phyloP scores from a whole-genome alignment of 805 yeast species.

The Ogataea ganodermae region DNA sequence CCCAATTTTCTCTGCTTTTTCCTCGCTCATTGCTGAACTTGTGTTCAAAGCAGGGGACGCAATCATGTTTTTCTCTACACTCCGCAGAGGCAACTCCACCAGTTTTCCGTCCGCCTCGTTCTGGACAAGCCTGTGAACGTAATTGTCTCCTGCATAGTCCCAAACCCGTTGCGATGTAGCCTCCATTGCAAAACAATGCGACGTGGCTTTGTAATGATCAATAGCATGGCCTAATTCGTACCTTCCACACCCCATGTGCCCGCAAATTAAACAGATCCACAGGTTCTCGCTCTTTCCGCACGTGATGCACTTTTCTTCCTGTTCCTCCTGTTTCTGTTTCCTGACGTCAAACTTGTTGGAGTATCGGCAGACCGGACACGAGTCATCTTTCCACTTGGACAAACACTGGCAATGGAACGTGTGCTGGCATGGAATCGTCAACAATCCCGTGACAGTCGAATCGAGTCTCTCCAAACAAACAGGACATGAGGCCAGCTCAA shows the following conservation, averaged over 20 bases:
- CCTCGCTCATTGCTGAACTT: constrained; percentile 29
- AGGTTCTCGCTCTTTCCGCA: constrained; percentile 65
- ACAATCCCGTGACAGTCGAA: constrained; percentile 71
- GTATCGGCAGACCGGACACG: constrained; percentile 89
- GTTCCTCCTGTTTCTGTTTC: constrained; percentile 27
- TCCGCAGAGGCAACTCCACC: constrained; percentile 64
- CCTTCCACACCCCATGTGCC: constrained; percentile 89
- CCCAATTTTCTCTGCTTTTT: constrained; percentile 58
- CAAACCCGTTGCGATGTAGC: constrained; percentile 81
- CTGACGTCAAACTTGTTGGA: constrained; percentile 44
- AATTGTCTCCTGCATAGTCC: constrained; percentile 92
- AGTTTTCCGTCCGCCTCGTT: constrained; percentile 88
- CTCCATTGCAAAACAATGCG: constrained; percentile 93
- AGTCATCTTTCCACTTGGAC: constrained; percentile 85
- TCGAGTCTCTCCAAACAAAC: constrained; percentile 91
- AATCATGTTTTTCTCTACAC: constrained; percentile 20
- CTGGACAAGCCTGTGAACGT: constrained; percentile 82
- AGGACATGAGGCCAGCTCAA: constrained; percentile 88
- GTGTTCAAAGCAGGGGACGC: constrained; percentile 3
- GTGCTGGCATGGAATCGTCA: constrained; percentile 91
- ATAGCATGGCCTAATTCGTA: constrained; percentile 86
- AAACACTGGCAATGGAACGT: constrained; percentile 89
- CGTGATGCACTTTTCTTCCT: constrained; percentile 47
- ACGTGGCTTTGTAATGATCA: constrained; percentile 72
- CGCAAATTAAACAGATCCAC: constrained; percentile 91